Percentiles rank a stretch among this genome's conserved stretches.
phyloP scores from a whole-genome alignment of 352 stramenopile species.

The Phytophthora agathidicida region DNA sequence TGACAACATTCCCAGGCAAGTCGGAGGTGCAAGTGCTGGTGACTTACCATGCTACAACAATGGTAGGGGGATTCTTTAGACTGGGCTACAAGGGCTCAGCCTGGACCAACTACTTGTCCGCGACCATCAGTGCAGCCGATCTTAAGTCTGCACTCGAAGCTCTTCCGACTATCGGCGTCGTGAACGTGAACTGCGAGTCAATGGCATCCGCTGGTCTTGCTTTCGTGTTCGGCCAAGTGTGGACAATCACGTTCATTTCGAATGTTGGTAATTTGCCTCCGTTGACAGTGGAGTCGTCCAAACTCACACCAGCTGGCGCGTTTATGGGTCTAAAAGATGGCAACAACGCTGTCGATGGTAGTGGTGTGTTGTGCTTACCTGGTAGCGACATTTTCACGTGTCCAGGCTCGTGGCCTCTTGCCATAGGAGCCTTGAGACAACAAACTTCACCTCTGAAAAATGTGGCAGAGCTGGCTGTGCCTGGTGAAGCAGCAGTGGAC shows the following conservation, averaged over 20 bases:
- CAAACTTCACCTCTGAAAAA: conserved; percentile 12
- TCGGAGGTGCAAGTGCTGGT: conserved; percentile 79
- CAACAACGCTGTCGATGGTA: conserved; percentile 67
- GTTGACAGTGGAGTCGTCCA: conserved; percentile 63
- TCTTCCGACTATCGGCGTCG: conserved; percentile 68
- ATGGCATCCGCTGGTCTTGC: conserved; percentile 12
- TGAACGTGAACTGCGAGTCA: conserved; percentile 45
- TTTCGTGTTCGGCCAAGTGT: conserved; percentile 53
- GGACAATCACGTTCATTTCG: conserved; percentile 83
- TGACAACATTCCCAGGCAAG: conserved; percentile 53
- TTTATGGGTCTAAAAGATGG: conserved; percentile 77
- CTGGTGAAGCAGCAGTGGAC: conserved; percentile 62
- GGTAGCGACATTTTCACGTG: conserved; percentile 42
- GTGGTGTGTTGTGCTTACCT: conserved; percentile 50
- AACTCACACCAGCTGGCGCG: conserved; percentile 52
- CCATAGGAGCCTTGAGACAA: conserved; percentile 8
- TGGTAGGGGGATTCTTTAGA: conserved; percentile 68
- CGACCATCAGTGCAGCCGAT: conserved; percentile 37
- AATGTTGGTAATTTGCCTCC: conserved; percentile 63
- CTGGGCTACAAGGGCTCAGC: conserved; percentile 78
- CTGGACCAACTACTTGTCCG: conserved; percentile 72
- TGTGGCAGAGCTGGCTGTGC: conserved; percentile 17
- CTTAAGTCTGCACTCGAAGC: conserved; percentile 68
- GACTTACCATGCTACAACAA: conserved; percentile 45
- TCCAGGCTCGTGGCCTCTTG: conserved; percentile 48